A percentile compares a stretch with the other conserved stretches of the same genome.
phyloP scores from a whole-genome alignment of 768 basidiomycete species.

The Mrakia gelida region DNA sequence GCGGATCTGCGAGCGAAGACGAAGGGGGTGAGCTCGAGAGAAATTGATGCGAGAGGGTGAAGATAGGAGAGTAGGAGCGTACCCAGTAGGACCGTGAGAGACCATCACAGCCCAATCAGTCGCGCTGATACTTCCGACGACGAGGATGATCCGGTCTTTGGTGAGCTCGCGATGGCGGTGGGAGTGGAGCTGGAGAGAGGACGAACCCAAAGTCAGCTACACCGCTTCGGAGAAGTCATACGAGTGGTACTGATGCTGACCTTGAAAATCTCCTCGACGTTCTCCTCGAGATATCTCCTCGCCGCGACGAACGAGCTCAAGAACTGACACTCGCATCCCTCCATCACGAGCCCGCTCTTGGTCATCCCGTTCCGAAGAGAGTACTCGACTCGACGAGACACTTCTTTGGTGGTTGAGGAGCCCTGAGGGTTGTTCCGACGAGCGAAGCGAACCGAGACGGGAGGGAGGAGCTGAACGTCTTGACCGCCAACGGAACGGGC shows the following conservation, averaged over 20 bases:
- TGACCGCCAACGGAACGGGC: not conserved
- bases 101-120: slow-evolving; percentile 71
- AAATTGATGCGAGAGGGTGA: not conserved
- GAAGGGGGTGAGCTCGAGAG: not conserved
- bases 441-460: not conserved
- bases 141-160: slow-evolving; percentile 13
- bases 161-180: not conserved
- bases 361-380: not conserved
- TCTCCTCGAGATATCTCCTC: slow-evolving; percentile 4
- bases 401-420: not conserved
- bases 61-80: slow-evolving; percentile 5
- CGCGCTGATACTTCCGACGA: slow-evolving; percentile 62
- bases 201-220: not conserved
- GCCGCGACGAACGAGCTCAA: not conserved
- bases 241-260: not conserved
- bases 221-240: no score
- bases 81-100: slow-evolving; percentile 62
- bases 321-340: not conserved
- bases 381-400: not conserved
- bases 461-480: not conserved
- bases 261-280: not conserved
- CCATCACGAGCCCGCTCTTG: not conserved
- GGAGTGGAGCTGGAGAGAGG: not conserved
- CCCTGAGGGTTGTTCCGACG: not conserved
- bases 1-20: slow-evolving; percentile 34